Conservation (phyloP, 352 stramenopile species). For the Phytopythium kandeliae region DNA sequence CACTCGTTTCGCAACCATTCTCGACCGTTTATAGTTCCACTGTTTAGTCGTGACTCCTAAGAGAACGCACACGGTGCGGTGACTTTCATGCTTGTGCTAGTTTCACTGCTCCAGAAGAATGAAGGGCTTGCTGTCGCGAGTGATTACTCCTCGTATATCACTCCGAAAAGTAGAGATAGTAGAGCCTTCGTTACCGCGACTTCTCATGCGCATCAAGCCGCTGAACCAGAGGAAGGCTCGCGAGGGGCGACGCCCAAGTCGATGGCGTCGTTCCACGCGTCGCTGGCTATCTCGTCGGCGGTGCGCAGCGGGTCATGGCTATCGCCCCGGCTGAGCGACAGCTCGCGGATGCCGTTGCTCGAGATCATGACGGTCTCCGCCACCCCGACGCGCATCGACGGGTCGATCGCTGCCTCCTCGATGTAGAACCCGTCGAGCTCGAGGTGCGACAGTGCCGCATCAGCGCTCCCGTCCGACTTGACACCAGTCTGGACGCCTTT, state of each 20-base stretch:
- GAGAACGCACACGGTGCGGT: no score
- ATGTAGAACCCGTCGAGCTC: conserved; percentile 51
- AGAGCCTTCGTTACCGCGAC: no score
- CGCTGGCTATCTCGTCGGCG: conserved; percentile 23
- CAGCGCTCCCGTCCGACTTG: conserved; percentile 21
- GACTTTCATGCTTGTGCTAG: no score
- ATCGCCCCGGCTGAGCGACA: neutral
- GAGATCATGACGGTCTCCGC: conserved; percentile 47
- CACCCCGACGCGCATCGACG: conserved; percentile 16
- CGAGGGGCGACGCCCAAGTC: conserved; percentile 27
- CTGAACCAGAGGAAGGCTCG: no score
- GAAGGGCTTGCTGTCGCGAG: no score
- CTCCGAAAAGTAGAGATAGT: no score
- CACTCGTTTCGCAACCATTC: no score
- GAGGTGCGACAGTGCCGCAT: conserved; percentile 22
- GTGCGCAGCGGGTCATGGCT: neutral
- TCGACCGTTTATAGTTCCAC: no score
- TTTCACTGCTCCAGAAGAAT: no score
- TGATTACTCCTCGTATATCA: no score
- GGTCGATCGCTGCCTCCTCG: conserved; percentile 38
- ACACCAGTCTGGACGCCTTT: conserved; percentile 39
- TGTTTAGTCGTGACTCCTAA: no score
- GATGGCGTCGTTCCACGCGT: conserved; percentile 43
- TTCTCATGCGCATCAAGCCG: no score
- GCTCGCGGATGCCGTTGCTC: conserved; percentile 35